phyloP scores from a whole-genome alignment of 2,329 filamentous ascomycete genomes.

The Botryotinia globosa region DNA sequence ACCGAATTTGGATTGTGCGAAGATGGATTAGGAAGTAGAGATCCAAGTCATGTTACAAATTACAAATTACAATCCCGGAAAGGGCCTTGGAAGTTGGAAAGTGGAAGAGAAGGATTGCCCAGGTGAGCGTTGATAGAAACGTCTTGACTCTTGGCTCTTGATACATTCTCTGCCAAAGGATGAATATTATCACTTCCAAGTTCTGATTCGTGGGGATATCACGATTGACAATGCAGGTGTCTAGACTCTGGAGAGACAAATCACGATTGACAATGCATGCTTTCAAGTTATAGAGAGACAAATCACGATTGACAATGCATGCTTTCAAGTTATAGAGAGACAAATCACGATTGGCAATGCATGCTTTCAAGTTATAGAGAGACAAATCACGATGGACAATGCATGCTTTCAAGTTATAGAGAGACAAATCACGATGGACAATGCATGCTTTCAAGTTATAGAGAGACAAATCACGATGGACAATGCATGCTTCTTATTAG shows the following conservation, averaged over 20 bases:
- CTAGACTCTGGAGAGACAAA: no score
- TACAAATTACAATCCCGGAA: no score
- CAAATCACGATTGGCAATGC: no score
- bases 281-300: no score
- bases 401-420: no score
- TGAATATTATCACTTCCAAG: not conserved
- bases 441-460: no score
- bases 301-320: no score
- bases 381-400: no score
- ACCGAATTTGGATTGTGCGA: not conserved
- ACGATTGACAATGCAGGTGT: not conserved
- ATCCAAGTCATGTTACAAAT: not conserved
- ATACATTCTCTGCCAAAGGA: not conserved
- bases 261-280: no score
- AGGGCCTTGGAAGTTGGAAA: not conserved
- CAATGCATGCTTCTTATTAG: not conserved
- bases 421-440: not conserved
- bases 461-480: not conserved
- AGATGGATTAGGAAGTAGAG: conserved; percentile 13
- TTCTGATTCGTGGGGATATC: conserved; percentile 10
- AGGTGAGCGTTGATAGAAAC: not conserved
- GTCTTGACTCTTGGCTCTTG: no score
- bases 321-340: no score
- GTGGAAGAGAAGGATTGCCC: not conserved
- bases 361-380: no score